These are phyloP conservation scores for Isoetes taiwanensis DNA, from an alignment of 75 land plant species.

Conservation along the genomic window DNA sequence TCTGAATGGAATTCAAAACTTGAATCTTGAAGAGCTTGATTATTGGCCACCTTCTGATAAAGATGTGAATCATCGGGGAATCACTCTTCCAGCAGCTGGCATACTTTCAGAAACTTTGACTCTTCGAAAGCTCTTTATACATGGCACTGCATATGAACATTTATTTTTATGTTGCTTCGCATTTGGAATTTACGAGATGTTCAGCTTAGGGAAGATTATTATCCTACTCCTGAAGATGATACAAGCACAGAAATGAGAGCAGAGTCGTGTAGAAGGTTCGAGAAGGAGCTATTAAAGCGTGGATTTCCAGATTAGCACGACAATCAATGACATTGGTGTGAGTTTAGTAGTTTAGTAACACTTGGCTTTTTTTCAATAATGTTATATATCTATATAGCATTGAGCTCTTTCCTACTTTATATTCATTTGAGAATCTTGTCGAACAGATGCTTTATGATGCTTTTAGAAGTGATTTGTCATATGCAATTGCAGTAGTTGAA, in stretches of 20 bases:
- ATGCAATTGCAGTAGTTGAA: too few relatives aligned
- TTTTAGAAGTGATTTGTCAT: too few relatives aligned
- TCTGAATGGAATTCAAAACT: slow-evolving; percentile 34
- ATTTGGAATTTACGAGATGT: slow-evolving; percentile 64
- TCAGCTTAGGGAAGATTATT: slow-evolving; percentile 86
- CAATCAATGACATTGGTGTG: too few relatives aligned
- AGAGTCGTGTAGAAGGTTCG: slow-evolving; percentile 74
- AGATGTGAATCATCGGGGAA: slow-evolving; percentile 58
- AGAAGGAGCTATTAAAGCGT: slow-evolving; percentile 50
- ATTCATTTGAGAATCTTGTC: too few relatives aligned
- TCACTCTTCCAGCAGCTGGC: slow-evolving; percentile 57
- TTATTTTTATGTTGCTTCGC: slow-evolving; percentile 53
- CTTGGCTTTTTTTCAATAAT: too few relatives aligned
- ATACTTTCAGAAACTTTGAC: slow-evolving; percentile 45
- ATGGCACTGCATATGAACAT: slow-evolving; percentile 88
- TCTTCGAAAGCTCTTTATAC: slow-evolving; percentile 76
- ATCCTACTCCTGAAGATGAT: slow-evolving; percentile 88
- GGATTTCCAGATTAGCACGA: slow-evolving; percentile 53
- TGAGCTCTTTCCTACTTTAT: too few relatives aligned
- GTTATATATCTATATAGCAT: too few relatives aligned
- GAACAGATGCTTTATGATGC: too few relatives aligned
- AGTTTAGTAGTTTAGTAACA: too few relatives aligned
- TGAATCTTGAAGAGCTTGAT: slow-evolving; percentile 50
- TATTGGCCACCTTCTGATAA: slow-evolving; percentile 90
- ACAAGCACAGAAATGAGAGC: slow-evolving; percentile 78